Percentiles rank a stretch among this genome's conserved stretches.
These are phyloP conservation scores for Chrysosporium keratinophilum DNA, from an alignment of 2,329 filamentous ascomycete genomes.

Conservation along the genomic window DNA sequence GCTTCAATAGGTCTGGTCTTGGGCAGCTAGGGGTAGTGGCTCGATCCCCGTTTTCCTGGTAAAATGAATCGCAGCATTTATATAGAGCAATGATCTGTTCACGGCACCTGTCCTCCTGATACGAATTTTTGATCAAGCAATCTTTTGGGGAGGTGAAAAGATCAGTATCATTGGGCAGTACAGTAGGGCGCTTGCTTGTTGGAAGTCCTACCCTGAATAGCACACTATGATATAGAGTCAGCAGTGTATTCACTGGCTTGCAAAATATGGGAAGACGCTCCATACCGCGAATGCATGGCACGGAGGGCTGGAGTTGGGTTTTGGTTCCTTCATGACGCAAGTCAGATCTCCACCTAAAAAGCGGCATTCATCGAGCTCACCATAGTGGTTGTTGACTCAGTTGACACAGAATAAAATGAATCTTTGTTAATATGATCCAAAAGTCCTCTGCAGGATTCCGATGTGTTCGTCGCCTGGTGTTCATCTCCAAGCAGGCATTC, in stretches of 20 bases:
- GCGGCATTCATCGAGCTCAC: background rate
- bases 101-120: conserved; percentile 75
- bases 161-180: background rate
- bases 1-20: conserved; percentile 62
- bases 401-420: background rate
- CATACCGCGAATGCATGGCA: conserved; percentile 76
- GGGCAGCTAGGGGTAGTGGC: conserved; percentile 76
- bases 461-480: background rate
- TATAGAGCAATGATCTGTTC: conserved; percentile 73
- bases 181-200: background rate
- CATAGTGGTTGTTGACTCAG: background rate
- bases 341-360: background rate
- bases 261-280: conserved; percentile 18
- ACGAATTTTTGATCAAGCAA: conserved; percentile 74
- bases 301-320: conserved; percentile 51
- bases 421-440: background rate
- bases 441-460: background rate
- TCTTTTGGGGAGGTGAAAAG: conserved; percentile 32
- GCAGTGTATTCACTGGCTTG: background rate
- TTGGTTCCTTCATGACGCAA: background rate
- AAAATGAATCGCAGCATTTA: conserved; percentile 86
- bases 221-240: conserved; percentile 50
- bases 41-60: conserved; percentile 63
- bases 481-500: background rate
- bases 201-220: conserved; percentile 64